Conservation (phyloP, 2,329 filamentous ascomycete species). For the Talaromyces verruculosus region DNA sequence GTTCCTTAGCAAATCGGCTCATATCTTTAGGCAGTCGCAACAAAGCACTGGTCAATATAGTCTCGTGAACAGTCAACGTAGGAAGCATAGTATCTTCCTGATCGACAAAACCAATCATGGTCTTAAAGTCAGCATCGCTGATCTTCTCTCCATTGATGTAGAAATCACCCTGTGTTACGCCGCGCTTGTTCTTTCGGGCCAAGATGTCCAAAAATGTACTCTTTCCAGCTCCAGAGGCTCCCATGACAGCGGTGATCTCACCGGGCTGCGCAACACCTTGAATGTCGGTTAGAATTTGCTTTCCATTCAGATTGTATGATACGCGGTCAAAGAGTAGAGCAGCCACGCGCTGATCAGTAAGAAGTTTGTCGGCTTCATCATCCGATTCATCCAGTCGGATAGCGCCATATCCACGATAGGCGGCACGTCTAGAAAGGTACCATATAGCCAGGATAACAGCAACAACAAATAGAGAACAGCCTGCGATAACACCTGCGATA, state of each 20-base stretch:
- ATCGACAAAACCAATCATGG: conserved; percentile 93
- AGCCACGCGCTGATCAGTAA: conserved; percentile 88
- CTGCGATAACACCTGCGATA: conserved; percentile 90
- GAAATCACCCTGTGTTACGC: conserved; percentile 73
- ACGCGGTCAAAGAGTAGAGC: conserved; percentile 86
- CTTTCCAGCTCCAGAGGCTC: conserved; percentile 94
- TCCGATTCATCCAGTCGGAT: conserved; percentile 86
- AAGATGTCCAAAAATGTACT: conserved; percentile 96
- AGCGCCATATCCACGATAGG: conserved; percentile 61
- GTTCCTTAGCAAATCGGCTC: conserved; percentile 82
- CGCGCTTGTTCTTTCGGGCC: conserved; percentile 94
- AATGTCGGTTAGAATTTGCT: conserved; percentile 76
- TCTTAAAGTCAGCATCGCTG: conserved; percentile 78
- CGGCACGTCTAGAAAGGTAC: conserved; percentile 78
- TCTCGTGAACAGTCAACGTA: conserved; percentile 95
- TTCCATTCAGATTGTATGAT: conserved; percentile 81
- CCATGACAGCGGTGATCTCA: conserved; percentile 97
- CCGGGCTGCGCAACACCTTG: conserved; percentile 87
- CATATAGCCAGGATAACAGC: conserved; percentile 78
- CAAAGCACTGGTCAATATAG: conserved; percentile 89
- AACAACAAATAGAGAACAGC: conserved; percentile 82
- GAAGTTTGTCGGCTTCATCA: conserved; percentile 80
- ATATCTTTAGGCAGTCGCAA: conserved; percentile 91
- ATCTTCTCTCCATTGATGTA: conserved; percentile 93
- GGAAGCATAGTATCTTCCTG: conserved; percentile 97